Conservation (phyloP, 176 grass and related monocot genomes). For the Areca catechu region DNA sequence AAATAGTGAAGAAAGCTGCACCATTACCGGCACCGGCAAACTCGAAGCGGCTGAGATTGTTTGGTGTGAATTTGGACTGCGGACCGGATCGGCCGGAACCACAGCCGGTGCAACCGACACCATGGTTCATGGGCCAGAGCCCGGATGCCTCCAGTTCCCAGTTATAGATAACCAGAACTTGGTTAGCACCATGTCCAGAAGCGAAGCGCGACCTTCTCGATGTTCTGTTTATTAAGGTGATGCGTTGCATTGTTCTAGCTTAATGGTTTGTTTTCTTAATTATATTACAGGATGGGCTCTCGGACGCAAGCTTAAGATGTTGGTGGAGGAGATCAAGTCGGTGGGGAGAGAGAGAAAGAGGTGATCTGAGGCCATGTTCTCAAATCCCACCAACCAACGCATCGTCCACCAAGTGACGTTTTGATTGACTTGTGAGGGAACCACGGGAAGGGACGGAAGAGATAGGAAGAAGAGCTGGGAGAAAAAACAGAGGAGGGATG, state of each 20-base stretch:
- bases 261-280: too few species aligned
- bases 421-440: slow-evolving; percentile 15
- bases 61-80: slow-evolving; percentile 89
- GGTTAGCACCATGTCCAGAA: too few species aligned
- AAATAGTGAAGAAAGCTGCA: slow-evolving; percentile 13
- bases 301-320: too few species aligned
- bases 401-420: slow-evolving; percentile 21
- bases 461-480: slow-evolving; percentile 25
- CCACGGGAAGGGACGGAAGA: slow-evolving; percentile 12
- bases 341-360: slow-evolving; percentile 14
- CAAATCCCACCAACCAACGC: slow-evolving; percentile 25
- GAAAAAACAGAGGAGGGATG: slow-evolving; percentile 18
- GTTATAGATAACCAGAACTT: too few species aligned
- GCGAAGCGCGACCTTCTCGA: too few species aligned
- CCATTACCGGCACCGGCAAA: slow-evolving; percentile 24
- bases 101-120: not conserved
- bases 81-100: slow-evolving; percentile 42
- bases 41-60: slow-evolving; percentile 51
- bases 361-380: slow-evolving; percentile 22
- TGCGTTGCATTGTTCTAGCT: too few species aligned
- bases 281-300: too few species aligned
- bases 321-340: slow-evolving; percentile 6
- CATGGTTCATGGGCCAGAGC: too few species aligned
- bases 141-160: too few species aligned
- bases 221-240: too few species aligned